A percentile compares a stretch with the other conserved stretches of the same genome.
These are phyloP conservation scores for Gracilaria domingensis DNA, from an alignment of 23 red algal genomes.

Conservation along the genomic window DNA sequence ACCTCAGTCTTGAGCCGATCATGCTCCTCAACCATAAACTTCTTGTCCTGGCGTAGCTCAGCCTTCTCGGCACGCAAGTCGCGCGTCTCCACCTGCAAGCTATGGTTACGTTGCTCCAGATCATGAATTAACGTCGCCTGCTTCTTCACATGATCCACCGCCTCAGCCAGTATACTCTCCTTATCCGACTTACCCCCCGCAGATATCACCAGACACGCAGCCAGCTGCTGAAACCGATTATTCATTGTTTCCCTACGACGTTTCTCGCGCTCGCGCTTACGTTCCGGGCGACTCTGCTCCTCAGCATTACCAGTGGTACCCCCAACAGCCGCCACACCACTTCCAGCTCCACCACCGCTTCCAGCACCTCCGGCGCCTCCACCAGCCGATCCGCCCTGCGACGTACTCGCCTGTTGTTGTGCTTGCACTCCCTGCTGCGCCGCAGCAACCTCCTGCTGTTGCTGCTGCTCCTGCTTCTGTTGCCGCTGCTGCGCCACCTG, in stretches of 20 bases:
- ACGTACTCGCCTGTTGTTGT: background rate
- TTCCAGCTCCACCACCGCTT: background rate
- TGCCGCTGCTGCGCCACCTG: background rate
- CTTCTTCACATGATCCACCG: conserved; percentile 58
- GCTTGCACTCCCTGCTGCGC: background rate
- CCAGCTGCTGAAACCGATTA: conserved; percentile 49
- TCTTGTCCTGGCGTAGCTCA: conserved; percentile 62
- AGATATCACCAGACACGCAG: conserved; percentile 38
- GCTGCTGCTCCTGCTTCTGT: background rate
- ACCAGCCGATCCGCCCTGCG: conserved; percentile 1
- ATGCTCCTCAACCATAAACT: conserved; percentile 50
- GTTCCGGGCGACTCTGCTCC: conserved; percentile 58
- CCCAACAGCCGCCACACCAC: background rate
- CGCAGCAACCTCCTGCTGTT: background rate
- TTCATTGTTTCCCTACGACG: conserved; percentile 63
- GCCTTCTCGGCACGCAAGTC: conserved; percentile 62
- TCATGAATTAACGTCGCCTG: conserved; percentile 27
- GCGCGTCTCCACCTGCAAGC: conserved; percentile 35
- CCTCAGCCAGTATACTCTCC: conserved; percentile 67
- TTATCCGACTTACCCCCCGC: conserved; percentile 47
- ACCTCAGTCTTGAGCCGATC: conserved; percentile 44
- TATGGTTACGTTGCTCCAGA: conserved; percentile 34
- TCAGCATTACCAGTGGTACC: conserved; percentile 2
- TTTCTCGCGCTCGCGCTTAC: conserved; percentile 65
- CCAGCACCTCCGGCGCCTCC: conserved; percentile 23